phyloP scores from a whole-genome alignment of 257 asterid species.

The Nemophila menziesii region DNA sequence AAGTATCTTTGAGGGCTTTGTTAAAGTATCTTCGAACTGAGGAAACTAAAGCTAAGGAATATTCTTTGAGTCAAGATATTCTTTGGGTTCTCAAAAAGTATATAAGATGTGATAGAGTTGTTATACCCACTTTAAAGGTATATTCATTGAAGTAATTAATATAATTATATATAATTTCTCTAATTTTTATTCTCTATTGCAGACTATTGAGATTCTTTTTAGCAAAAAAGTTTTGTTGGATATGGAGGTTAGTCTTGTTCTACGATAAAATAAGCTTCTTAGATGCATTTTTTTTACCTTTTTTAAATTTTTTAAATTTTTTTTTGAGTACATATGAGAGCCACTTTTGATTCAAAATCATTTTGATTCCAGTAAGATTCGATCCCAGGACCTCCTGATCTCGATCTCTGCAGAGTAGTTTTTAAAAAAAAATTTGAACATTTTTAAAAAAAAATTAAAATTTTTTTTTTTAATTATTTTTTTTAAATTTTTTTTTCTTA shows the following conservation, averaged over 20 bases:
- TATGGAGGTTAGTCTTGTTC: slow-evolving; percentile 67
- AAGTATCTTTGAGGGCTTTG: slow-evolving; percentile 69
- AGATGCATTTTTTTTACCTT: neutral
- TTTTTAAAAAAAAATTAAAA: too few relatives aligned
- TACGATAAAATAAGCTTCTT: too few relatives aligned
- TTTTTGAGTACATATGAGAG: too few relatives aligned
- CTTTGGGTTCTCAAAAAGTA: slow-evolving; percentile 73
- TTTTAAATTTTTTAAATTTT: too few relatives aligned
- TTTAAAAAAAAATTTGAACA: too few relatives aligned
- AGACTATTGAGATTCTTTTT: slow-evolving; percentile 91
- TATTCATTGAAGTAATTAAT: neutral
- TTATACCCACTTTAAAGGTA: slow-evolving; percentile 80
- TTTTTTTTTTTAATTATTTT: too few relatives aligned
- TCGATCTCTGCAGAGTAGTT: too few relatives aligned
- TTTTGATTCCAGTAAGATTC: too few relatives aligned
- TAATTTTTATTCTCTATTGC: slow-evolving; percentile 20
- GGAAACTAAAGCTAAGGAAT: slow-evolving; percentile 33
- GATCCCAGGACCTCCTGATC: too few relatives aligned
- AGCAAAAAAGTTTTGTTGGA: slow-evolving; percentile 60
- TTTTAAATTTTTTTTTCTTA: too few relatives aligned
- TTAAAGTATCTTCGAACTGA: slow-evolving; percentile 49
- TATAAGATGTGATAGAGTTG: slow-evolving; percentile 69
- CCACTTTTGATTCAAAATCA: too few relatives aligned
- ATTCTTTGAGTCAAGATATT: slow-evolving; percentile 49
- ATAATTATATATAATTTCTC: neutral